Evolutionary conservation across 2,329 filamentous ascomycete species (phyloP), one percentile per base, ranked within the genome.

Genomic region (Helminthosporium solani): DNA sequence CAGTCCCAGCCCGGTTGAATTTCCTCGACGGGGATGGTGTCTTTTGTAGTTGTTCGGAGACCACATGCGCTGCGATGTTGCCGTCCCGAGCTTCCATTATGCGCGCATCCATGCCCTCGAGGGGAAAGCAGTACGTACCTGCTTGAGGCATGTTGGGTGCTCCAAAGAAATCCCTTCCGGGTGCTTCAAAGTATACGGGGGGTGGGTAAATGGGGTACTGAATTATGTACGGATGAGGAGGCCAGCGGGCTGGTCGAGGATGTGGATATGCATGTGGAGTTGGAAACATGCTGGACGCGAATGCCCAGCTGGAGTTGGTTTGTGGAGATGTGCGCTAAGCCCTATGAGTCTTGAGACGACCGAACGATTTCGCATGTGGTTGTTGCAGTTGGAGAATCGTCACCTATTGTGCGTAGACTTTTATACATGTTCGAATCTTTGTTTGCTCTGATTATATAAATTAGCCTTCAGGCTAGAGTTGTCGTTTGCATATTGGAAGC

Each of bases 91-190:
- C 8, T 12, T 27, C 12, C 21, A 25, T 27, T 21, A 38, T 35
- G 27, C n/a, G 21, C 40, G 40, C 20, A 38, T 38, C n/a, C n/a
- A n/a, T 35, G 20, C 33, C 25, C 30, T 18, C 23, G 20, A 6
- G 9, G 18, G 23, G 27, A 38, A 38, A 40, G 40, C 20, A 23
- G 19, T 42, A 53, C 50, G 16, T 50, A 53, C 50, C 50, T 42
- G 50, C 20, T 41, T 53, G 50, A 33, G 50, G 46, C 47, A 53
- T 50, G 14, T 20, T 46, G 31, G 21, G 16, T 14, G 14, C 28
- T 31, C 7, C 12, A 14, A 25, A 25, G 9, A 25, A 25, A 6
- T 5, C 23, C 9, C 23, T 9, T 9, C 23, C 23, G 23, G 31
- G 31, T 33, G 5, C 16, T n/a, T 5, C 31, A n/a, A 14, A 14